These are phyloP conservation scores for Bassia scoparia DNA, from an alignment of 148 eudicot species.

Conservation along the genomic window DNA sequence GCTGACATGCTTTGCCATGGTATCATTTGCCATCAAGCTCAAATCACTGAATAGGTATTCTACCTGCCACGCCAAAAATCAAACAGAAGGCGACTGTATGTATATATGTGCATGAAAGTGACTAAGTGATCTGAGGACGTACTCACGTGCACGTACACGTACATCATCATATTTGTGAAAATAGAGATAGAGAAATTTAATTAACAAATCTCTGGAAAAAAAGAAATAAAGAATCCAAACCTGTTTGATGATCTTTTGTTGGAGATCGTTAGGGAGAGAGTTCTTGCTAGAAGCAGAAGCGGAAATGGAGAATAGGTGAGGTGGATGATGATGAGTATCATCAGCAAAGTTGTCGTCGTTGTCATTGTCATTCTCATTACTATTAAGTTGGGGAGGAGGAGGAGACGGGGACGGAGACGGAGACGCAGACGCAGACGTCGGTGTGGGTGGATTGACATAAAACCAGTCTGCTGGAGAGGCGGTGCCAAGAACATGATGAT, in stretches of 20 bases:
- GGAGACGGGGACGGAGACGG: neutral
- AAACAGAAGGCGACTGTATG: neutral
- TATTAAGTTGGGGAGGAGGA: neutral
- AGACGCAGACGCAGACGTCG: neutral
- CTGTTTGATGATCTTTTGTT: conserved; percentile 72
- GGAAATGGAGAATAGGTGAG: conserved; percentile 23
- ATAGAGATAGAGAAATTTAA: no score
- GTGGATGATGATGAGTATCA: neutral
- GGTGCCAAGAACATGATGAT: conserved; percentile 1
- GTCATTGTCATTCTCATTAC: neutral
- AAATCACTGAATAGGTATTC: conserved; percentile 90
- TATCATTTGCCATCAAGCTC: conserved; percentile 88
- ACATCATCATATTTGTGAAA: no score
- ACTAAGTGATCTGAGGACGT: no score
- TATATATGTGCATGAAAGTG: no score
- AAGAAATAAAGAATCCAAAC: conserved; percentile 18
- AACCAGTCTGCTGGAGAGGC: conserved; percentile 54
- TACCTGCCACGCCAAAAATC: conserved; percentile 38
- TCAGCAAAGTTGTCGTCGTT: neutral
- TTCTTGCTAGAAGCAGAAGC: conserved; percentile 27
- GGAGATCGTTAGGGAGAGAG: conserved; percentile 49
- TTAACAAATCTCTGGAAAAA: no score
- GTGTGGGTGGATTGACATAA: conserved; percentile 32
- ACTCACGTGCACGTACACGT: no score
- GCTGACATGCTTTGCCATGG: conserved; percentile 61